Percentiles rank a stretch among this genome's conserved stretches.
phyloP scores from a whole-genome alignment of 495 filamentous ascomycete species.

The Penicillium soppii region DNA sequence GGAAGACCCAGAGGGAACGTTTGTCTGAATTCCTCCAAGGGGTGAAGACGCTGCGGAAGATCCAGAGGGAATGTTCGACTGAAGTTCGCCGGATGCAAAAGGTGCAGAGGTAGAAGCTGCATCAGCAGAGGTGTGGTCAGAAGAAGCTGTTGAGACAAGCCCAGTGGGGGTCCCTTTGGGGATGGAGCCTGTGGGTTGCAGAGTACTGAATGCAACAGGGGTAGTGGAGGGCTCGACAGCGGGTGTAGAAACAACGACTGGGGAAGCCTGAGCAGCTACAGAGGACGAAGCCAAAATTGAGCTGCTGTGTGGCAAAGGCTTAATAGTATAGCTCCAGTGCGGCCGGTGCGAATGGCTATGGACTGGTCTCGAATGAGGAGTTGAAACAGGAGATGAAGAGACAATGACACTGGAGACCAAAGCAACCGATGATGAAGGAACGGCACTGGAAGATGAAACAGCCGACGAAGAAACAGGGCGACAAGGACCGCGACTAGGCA shows the following conservation, averaged over 20 bases:
- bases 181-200: not conserved
- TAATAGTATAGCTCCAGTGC: not conserved
- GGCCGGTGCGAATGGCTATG: not conserved
- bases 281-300: conserved; percentile 5
- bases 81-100: not conserved
- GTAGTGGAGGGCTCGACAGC: not conserved
- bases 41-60: too few relatives aligned
- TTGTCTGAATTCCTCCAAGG: not conserved
- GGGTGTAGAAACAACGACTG: not conserved
- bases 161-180: not conserved
- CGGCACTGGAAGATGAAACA: not conserved
- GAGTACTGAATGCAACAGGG: not conserved
- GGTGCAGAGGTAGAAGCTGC: not conserved
- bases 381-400: not conserved
- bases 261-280: not conserved
- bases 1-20: not conserved
- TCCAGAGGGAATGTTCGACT: not conserved
- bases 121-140: not conserved
- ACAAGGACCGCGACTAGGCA: conserved; percentile 3
- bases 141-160: not conserved
- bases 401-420: not conserved
- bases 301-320: not conserved
- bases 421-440: not conserved
- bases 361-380: not conserved
- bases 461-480: not conserved